These are phyloP conservation scores for Triangularia verruculosa DNA, from an alignment of 2,329 filamentous ascomycete genomes.

Conservation along the genomic window DNA sequence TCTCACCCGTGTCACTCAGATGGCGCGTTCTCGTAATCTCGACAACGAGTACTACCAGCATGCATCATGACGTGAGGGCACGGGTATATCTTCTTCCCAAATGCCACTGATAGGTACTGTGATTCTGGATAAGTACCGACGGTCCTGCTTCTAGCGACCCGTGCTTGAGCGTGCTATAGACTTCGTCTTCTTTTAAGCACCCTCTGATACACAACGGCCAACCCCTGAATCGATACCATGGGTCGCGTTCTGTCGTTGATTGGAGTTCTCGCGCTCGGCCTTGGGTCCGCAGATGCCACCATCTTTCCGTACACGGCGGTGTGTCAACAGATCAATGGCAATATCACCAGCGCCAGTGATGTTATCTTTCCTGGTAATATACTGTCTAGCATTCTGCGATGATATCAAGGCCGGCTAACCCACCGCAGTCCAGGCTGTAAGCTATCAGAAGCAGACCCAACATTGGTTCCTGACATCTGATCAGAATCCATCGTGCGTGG, in stretches of 20 bases:
- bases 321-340: neutral
- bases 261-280: neutral
- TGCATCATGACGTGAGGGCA: too few species aligned
- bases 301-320: neutral
- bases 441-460: constrained; percentile 14
- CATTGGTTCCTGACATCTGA: constrained; percentile 33
- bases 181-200: neutral
- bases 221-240: neutral
- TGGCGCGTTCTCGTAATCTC: neutral
- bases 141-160: too few species aligned
- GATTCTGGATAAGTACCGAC: too few species aligned
- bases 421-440: constrained; percentile 2
- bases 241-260: neutral
- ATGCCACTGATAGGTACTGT: too few species aligned
- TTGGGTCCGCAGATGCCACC: neutral
- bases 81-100: too few species aligned
- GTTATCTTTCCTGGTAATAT: neutral
- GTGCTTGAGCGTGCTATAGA: neutral
- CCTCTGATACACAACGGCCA: neutral
- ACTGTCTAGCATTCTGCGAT: neutral
- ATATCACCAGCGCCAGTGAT: neutral
- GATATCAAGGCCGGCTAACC: neutral
- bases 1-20: too few species aligned
- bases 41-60: neutral
- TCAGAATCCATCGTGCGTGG: constrained; percentile 29